Evolutionary conservation across 2,329 filamentous ascomycete species (phyloP).

Genomic region (Colletotrichum cordylinicola): DNA sequence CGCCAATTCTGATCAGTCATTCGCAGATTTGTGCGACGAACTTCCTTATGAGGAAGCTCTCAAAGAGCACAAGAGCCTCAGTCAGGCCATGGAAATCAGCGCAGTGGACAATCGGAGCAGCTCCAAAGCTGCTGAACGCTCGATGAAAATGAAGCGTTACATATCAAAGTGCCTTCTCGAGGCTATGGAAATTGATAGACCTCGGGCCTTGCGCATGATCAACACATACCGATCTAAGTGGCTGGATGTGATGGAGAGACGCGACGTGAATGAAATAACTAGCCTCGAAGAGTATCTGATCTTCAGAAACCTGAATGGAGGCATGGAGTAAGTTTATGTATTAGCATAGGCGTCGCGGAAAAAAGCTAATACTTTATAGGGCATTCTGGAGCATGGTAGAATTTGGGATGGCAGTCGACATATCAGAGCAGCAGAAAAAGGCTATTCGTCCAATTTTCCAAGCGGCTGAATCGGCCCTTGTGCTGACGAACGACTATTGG

Average conservation of each 20-base stretch:
- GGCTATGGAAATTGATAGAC: not conserved
- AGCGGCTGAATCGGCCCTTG: not conserved
- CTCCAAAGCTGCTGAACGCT: not conserved
- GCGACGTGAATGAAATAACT: not conserved
- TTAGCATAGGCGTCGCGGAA: fast-evolving
- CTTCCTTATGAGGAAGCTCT: not conserved
- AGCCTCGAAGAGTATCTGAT: not conserved
- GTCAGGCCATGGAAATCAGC: not conserved
- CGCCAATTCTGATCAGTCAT: not conserved
- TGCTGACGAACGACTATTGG: conserved; percentile 9
- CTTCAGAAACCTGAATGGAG: conserved; percentile 4
- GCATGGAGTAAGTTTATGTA: not conserved
- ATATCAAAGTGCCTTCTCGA: not conserved
- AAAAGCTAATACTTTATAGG: not conserved
- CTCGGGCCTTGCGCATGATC: conserved; percentile 2
- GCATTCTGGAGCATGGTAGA: conserved; percentile 12
- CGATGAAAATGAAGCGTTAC: not conserved
- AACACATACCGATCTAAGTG: not conserved
- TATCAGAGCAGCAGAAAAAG: not conserved
- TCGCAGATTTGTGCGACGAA: not conserved
- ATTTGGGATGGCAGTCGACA: not conserved
- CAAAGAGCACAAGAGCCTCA: not conserved
- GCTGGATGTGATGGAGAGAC: conserved; percentile 4
- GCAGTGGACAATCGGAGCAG: not conserved
- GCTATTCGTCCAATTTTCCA: not conserved